Evolutionary conservation across 176 grass and related monocot genomes (phyloP).

Genomic region (Pharus latifolius): DNA sequence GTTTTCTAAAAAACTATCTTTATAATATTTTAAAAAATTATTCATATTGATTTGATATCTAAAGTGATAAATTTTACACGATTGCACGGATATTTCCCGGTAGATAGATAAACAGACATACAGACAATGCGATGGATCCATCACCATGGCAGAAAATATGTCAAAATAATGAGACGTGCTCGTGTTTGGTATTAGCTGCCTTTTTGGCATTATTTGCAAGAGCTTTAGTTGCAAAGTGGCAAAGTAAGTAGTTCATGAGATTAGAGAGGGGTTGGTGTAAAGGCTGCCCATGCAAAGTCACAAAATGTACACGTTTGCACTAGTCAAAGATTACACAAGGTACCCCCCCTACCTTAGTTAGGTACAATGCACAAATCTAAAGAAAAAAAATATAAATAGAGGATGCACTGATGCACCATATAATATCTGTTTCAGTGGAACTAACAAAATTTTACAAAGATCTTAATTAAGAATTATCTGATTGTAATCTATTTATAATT

Average conservation of each 20-base stretch:
- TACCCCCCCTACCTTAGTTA: conserved; percentile 12
- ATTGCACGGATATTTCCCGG: too few species aligned
- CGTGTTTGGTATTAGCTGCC: background rate
- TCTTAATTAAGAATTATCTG: too few species aligned
- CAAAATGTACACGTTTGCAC: background rate
- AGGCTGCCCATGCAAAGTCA: background rate
- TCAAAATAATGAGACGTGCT: too few species aligned
- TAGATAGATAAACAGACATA: too few species aligned
- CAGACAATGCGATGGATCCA: too few species aligned
- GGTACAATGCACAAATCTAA: background rate
- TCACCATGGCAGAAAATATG: too few species aligned
- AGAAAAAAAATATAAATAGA: background rate
- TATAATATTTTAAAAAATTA: too few species aligned
- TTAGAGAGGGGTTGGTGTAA: conserved; percentile 8
- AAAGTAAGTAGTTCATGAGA: too few species aligned
- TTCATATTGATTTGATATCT: too few species aligned
- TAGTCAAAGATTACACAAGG: conserved; percentile 9
- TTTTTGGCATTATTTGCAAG: conserved; percentile 3
- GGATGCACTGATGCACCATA: background rate
- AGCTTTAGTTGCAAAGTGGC: background rate
- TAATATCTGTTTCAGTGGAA: background rate
- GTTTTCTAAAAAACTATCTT: too few species aligned
- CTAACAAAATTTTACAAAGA: conserved; percentile 8
- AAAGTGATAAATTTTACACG: too few species aligned
- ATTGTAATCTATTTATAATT: too few species aligned